A percentile compares a stretch with the other conserved stretches of the same genome.
phyloP scores from a whole-genome alignment of 2,329 filamentous ascomycete genomes.

The Metarhizium guizhouense region DNA sequence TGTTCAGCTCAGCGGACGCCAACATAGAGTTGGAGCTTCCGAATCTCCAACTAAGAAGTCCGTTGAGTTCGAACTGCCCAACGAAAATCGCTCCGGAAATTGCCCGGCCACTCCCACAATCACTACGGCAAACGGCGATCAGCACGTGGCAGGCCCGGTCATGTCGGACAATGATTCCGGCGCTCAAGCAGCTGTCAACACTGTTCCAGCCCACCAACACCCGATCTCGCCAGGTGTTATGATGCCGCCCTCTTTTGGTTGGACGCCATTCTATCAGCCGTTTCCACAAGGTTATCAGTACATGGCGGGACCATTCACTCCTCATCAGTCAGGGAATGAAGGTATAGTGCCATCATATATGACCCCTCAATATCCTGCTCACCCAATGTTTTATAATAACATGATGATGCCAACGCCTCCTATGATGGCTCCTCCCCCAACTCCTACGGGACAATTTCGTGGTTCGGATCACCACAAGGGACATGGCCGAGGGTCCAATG shows the following conservation, averaged over 20 bases:
- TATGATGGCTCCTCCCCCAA: neutral
- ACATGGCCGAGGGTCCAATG: neutral
- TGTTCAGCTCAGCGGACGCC: neutral
- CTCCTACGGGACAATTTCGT: neutral
- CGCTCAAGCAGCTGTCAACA: neutral
- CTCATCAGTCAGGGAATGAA: neutral
- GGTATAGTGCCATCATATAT: neutral
- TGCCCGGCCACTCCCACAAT: neutral
- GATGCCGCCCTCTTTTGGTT: neutral
- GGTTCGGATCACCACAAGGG: neutral
- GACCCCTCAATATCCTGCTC: neutral
- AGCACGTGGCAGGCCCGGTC: neutral
- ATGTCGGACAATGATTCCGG: neutral
- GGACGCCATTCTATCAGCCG: neutral
- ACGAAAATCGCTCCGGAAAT: neutral
- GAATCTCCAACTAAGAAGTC: conserved; percentile 4
- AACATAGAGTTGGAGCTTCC: neutral
- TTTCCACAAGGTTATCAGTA: neutral
- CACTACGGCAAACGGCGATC: neutral
- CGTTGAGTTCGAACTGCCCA: conserved; percentile 7
- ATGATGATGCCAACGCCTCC: neutral
- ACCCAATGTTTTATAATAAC: neutral
- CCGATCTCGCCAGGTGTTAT: neutral
- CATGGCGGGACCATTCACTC: neutral
- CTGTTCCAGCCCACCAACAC: neutral